Evolutionary conservation across 1,284 basidiomycete species (phyloP).

Genomic region (Ustilago nuda): DNA sequence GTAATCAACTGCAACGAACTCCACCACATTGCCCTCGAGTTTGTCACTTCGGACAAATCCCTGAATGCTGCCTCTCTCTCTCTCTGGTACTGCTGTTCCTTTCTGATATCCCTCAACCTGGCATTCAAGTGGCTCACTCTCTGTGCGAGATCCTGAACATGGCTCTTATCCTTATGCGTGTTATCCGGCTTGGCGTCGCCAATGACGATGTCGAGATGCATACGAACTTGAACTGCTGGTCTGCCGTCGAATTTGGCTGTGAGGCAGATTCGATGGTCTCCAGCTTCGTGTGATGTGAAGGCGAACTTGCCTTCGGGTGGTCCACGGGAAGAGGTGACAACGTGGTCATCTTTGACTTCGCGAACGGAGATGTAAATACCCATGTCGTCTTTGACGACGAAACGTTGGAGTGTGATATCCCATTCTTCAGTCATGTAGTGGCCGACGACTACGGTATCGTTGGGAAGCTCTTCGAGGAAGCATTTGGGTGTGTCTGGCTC

Average conservation of each 20-base stretch:
- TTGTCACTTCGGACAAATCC: conserved; percentile 87
- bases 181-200: conserved; percentile 83
- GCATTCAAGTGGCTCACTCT: conserved; percentile 91
- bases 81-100: conserved; percentile 97
- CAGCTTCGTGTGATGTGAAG: conserved; percentile 94
- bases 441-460: conserved; percentile 94
- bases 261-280: conserved; percentile 96
- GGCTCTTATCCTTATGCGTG: conserved; percentile 70
- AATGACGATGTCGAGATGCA: conserved; percentile 93
- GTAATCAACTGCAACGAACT: conserved; percentile 86
- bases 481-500: conserved; percentile 73
- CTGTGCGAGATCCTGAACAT: conserved; percentile 85
- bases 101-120: conserved; percentile 89
- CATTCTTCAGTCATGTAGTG: conserved; percentile 81
- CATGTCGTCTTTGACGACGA: conserved; percentile 80
- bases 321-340: conserved; percentile 82
- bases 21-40: conserved; percentile 92
- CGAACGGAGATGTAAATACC: conserved; percentile 87
- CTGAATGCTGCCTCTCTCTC: conserved; percentile 91
- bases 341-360: conserved; percentile 57
- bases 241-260: conserved; percentile 75
- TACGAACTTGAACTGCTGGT: conserved; percentile 85
- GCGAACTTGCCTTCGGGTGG: conserved; percentile 92
- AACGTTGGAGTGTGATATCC: conserved; percentile 79
- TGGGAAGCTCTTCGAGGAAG: conserved; percentile 97